These are phyloP conservation scores for Coleophoma cylindrospora DNA, from an alignment of 2,329 filamentous ascomycete species.

Conservation along the genomic window DNA sequence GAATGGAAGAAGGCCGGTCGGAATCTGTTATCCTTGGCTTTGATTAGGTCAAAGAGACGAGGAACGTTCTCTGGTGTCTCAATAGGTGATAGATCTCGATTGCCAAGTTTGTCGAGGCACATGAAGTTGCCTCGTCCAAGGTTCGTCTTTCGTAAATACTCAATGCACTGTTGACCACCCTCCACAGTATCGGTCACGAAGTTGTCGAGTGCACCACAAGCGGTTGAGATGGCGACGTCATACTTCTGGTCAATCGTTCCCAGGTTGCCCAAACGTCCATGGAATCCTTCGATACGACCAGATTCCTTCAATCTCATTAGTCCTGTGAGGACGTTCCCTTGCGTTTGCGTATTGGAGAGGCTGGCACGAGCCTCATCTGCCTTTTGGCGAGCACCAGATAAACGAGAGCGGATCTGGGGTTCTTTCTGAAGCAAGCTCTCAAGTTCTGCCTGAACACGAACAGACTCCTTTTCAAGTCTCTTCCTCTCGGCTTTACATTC, in stretches of 20 bases:
- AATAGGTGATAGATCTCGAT: conserved; percentile 72
- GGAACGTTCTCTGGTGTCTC: conserved; percentile 90
- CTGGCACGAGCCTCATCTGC: conserved; percentile 93
- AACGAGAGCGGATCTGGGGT: conserved; percentile 73
- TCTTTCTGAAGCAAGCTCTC: conserved; percentile 71
- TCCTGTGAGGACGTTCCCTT: conserved; percentile 86
- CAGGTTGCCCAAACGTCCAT: conserved; percentile 89
- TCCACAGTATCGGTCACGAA: conserved; percentile 97
- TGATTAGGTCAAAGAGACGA: conserved; percentile 87
- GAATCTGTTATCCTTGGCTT: conserved; percentile 82
- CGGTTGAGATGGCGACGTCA: conserved; percentile 97
- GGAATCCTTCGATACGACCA: conserved; percentile 93
- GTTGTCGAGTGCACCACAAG: conserved; percentile 86
- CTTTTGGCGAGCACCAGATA: conserved; percentile 88
- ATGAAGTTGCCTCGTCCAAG: conserved; percentile 97
- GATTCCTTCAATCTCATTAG: conserved; percentile 95
- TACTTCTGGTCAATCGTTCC: conserved; percentile 92
- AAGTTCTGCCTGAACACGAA: conserved; percentile 67
- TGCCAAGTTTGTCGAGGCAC: conserved; percentile 80
- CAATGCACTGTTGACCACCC: conserved; percentile 95
- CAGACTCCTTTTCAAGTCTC: conserved; percentile 68
- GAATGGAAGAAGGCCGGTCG: conserved; percentile 91
- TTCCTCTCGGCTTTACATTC: conserved; percentile 69
- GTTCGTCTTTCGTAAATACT: conserved; percentile 95
- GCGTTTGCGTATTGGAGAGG: conserved; percentile 83